phyloP scores from a whole-genome alignment of 805 yeast genomes.

The Schwanniomyces polymorphus region DNA sequence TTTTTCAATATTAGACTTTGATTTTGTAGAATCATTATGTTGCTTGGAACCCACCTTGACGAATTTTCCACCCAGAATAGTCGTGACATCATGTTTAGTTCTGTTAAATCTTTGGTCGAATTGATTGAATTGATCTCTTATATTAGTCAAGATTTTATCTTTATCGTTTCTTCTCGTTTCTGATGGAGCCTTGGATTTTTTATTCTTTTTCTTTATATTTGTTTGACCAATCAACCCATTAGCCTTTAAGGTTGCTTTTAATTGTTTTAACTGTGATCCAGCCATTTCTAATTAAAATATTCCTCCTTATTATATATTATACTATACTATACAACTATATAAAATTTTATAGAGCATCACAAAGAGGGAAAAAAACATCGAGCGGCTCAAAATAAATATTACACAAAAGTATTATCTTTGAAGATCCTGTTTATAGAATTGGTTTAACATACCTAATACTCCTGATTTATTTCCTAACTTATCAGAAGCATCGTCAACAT shows the following conservation, averaged over 20 bases:
- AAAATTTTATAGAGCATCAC: constrained; percentile 1
- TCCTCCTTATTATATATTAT: not conserved
- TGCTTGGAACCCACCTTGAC: constrained; percentile 43
- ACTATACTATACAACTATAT: not conserved
- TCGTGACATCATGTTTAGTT: constrained; percentile 55
- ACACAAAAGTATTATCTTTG: constrained; percentile 15
- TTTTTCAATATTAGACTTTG: constrained; percentile 37
- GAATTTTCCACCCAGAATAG: constrained; percentile 41
- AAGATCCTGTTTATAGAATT: constrained; percentile 61
- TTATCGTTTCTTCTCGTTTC: constrained; percentile 73
- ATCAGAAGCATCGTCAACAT: constrained; percentile 28
- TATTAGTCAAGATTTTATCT: constrained; percentile 51
- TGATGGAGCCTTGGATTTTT: constrained; percentile 50
- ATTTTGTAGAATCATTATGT: constrained; percentile 31
- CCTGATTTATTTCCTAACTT: constrained; percentile 44
- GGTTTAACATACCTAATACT: constrained; percentile 78
- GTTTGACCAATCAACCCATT: constrained; percentile 88
- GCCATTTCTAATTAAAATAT: constrained; percentile 48
- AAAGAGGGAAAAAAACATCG: constrained; percentile 10
- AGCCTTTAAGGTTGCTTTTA: constrained; percentile 72
- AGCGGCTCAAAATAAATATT: constrained; percentile 11
- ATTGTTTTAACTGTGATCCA: constrained; percentile 83
- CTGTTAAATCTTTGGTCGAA: constrained; percentile 78
- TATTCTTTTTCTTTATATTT: constrained; percentile 58
- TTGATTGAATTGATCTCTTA: constrained; percentile 85